Percentiles rank a stretch among this genome's conserved stretches.
phyloP scores from a whole-genome alignment of 768 basidiomycete genomes.

The Boletus pseudopeckii region DNA sequence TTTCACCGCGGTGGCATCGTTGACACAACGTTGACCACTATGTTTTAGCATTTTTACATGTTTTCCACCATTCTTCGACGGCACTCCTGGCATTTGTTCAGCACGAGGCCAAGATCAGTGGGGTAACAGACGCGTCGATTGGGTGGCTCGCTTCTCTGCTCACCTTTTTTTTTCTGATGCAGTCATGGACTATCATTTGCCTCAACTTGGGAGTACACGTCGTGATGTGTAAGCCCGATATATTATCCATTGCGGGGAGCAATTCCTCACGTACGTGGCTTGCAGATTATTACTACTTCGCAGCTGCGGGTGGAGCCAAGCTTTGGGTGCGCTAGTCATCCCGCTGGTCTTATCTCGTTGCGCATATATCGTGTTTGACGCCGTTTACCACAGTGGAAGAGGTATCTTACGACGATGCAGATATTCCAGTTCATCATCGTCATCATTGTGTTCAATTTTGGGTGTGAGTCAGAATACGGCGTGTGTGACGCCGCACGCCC shows the following conservation, averaged over 20 bases:
- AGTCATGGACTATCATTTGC: conserved; percentile 90
- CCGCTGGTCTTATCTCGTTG: neutral
- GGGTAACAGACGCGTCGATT: conserved; percentile 42
- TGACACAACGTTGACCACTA: neutral
- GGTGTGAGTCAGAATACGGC: conserved; percentile 15
- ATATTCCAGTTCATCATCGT: conserved; percentile 26
- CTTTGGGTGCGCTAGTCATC: conserved; percentile 17
- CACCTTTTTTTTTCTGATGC: neutral
- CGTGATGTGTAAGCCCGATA: conserved; percentile 76
- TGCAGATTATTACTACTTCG: conserved; percentile 96
- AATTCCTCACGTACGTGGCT: neutral
- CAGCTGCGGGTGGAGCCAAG: conserved; percentile 66
- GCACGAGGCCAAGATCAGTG: conserved; percentile 82
- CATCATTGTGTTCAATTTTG: conserved; percentile 19
- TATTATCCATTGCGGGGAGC: neutral
- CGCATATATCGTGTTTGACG: neutral
- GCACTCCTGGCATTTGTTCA: conserved; percentile 90
- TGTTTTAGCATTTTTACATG: conserved; percentile 82
- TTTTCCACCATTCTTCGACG: conserved; percentile 96
- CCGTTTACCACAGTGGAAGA: conserved; percentile 23
- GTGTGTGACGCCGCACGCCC: neutral
- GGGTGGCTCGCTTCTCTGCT: neutral
- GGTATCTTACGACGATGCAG: conserved; percentile 26
- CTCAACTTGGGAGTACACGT: conserved; percentile 91
- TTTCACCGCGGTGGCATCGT: neutral